Evolutionary conservation across 768 basidiomycete genomes (phyloP), one percentile per base, ranked within the genome.

Genomic region (Trametes cubensis): DNA sequence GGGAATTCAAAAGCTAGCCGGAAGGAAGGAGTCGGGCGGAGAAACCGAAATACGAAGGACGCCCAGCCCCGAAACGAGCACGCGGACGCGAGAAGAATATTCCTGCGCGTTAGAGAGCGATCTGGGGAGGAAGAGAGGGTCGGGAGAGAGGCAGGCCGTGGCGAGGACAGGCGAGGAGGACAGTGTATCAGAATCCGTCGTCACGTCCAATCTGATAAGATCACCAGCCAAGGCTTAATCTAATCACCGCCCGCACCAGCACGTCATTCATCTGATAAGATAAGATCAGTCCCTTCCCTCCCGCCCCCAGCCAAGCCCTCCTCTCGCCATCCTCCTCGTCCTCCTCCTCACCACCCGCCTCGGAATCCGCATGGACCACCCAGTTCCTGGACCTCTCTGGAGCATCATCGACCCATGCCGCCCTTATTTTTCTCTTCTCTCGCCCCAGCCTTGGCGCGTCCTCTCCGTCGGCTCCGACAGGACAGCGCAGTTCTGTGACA

Each of bases 181-280:
- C n/a, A 28, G 28, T 28, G 4, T 28, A 58, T 58, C 58, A 59
- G 58, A 34, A 49, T 40, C n/a, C 21, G 58, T 51, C 47, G 60
- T 54, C 54, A 55, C 26, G 53, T 17, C 25, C 48, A 62, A 65
- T 65, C 64, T 65, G 64, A 65, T 65, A 54, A 65, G 64, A 65
- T 65, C 58, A 57, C 23, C 2, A 17, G 21, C 4, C 51, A 21
- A n/a, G 2, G 40, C 58, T 18, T 48, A 18, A 60, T 60, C 54
- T 63, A 44, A 60, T 63, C 58, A 59, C 30, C 44, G 21, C 28
- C 34, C 46, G 23, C 34, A 6, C n/a, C 49, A 5, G 30, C 17
- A 18, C 15, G 23, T 20, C n/a, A 25, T 21, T 7, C 52, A 65
- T 65, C 60, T 59, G 60, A 64, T 64, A 50, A 64, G 63, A 65